Base-by-base conservation (phyloP, 2,329 filamentous ascomycete genomes). In the Colletotrichum salicis region DNA sequence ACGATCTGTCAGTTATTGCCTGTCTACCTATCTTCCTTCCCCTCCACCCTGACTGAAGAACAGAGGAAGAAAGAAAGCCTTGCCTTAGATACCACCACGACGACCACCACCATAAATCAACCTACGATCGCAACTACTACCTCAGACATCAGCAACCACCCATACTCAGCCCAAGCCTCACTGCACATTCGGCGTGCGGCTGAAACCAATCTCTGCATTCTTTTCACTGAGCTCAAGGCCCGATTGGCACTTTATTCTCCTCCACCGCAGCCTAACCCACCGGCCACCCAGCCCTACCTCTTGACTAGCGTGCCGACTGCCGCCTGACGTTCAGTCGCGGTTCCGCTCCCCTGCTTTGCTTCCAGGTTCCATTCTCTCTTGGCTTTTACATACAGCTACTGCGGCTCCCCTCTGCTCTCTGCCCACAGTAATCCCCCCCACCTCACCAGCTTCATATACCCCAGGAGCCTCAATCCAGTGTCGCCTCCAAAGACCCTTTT, bases 401-500 rank as follows among this genome's bases (percentile, higher is more conserved):
- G 35, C 65, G 59, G 69, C 59, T 69, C 59, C 65, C 59, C 45
- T 35, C 55, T 27, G 41, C 35, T 59, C 57, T 67, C 58, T 45
- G 65, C 56, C 59, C 59, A 63, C 66, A 35, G 27, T 41, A 63
- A 52, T 22, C 64, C 41, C 41, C 69, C 69, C 69, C 68, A 58
- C 57, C 62, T 58, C 66, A 48, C 29, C 72, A 54, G 63, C 71
- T 64, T 72, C 64, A 72, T 72, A 65, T 71, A 72, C 37, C 29
- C 54, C 55, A 59, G 65, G 59, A 64, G 59, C 65, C 45, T 55
- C 66, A 52, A 45, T 64, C 48, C 45, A 70, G 12, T 48, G 59
- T 59, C 37, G 37, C 33, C 55, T 55, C 54, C 70, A 11, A 33
- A 64, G 27, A 55, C 24, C 37, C 29, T 48, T 68, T 13, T 41